Conservation (phyloP, 345 rosid species). For the Citrus reticulata region DNA sequence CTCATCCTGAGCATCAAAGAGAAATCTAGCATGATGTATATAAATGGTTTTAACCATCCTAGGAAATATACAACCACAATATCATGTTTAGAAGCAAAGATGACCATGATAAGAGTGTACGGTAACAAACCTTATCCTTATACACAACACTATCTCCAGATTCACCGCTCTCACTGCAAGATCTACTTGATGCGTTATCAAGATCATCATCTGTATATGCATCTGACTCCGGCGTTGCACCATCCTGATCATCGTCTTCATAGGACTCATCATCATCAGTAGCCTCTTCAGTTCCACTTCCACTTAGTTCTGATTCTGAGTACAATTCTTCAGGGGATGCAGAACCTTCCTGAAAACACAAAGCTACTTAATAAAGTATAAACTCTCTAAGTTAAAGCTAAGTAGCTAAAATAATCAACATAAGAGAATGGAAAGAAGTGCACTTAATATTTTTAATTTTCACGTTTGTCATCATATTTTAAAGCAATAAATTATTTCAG, state of each 20-base stretch:
- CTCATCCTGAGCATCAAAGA: constrained; percentile 8
- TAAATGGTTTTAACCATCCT: background rate
- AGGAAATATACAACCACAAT: background rate
- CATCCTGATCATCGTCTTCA: constrained; percentile 59
- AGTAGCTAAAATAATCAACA: constrained; percentile 7
- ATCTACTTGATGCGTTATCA: constrained; percentile 47
- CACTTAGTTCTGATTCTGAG: constrained; percentile 78
- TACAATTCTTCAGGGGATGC: constrained; percentile 73
- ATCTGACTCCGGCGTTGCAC: constrained; percentile 48
- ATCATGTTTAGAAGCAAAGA: constrained; percentile 7
- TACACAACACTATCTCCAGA: constrained; percentile 37
- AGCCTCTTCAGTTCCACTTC: constrained; percentile 79
- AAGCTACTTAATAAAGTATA: constrained; percentile 17
- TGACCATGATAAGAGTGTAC: constrained; percentile 8
- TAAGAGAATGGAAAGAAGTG: background rate
- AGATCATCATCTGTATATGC: constrained; percentile 51
- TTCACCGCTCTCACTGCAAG: constrained; percentile 39
- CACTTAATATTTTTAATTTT: background rate
- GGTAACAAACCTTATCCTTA: constrained; percentile 46
- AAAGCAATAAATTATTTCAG: background rate
- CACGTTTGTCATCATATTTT: background rate
- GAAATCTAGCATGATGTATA: background rate
- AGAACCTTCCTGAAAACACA: constrained; percentile 68
- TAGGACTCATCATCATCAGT: constrained; percentile 78
- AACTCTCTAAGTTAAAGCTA: constrained; percentile 21